Conservation (phyloP, 108 stramenopile species). For the Nitzschia putrida region DNA sequence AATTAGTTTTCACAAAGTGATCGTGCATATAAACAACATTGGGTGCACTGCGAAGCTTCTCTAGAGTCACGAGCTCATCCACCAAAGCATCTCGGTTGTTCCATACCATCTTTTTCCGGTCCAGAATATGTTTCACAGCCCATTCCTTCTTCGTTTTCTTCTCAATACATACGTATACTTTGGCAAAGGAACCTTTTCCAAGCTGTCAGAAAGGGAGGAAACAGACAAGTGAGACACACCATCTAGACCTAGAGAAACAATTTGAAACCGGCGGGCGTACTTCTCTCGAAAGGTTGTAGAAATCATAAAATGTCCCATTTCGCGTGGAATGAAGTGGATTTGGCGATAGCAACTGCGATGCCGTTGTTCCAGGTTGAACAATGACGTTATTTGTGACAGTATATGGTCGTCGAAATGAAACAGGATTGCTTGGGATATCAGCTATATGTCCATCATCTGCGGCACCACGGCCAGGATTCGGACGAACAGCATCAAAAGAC, state of each 20-base stretch:
- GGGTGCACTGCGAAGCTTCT: slow-evolving; percentile 35
- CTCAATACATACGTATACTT: slow-evolving; percentile 54
- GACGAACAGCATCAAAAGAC: too few relatives aligned
- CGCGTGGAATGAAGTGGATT: too few relatives aligned
- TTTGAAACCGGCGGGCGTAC: neutral
- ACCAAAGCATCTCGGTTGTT: slow-evolving; percentile 52
- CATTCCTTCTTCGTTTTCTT: slow-evolving; percentile 28
- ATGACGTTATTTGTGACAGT: too few relatives aligned
- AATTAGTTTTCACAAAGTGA: slow-evolving; percentile 70
- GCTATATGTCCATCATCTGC: too few relatives aligned
- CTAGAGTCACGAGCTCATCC: slow-evolving; percentile 61
- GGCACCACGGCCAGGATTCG: too few relatives aligned
- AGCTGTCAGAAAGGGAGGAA: slow-evolving; percentile 61
- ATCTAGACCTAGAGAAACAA: neutral
- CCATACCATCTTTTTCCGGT: slow-evolving; percentile 36
- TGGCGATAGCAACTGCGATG: too few relatives aligned
- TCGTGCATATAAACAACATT: slow-evolving; percentile 71
- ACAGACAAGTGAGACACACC: neutral
- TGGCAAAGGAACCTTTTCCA: slow-evolving; percentile 81
- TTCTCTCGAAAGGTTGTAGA: slow-evolving; percentile 3
- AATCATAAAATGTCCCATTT: slow-evolving; percentile 7
- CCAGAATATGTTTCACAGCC: slow-evolving; percentile 54
- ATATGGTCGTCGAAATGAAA: too few relatives aligned
- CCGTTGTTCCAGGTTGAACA: too few relatives aligned
- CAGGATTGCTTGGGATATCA: too few relatives aligned